Evolutionary conservation across 768 basidiomycete genomes (phyloP).

Genomic region (Psilocybe cubensis): DNA sequence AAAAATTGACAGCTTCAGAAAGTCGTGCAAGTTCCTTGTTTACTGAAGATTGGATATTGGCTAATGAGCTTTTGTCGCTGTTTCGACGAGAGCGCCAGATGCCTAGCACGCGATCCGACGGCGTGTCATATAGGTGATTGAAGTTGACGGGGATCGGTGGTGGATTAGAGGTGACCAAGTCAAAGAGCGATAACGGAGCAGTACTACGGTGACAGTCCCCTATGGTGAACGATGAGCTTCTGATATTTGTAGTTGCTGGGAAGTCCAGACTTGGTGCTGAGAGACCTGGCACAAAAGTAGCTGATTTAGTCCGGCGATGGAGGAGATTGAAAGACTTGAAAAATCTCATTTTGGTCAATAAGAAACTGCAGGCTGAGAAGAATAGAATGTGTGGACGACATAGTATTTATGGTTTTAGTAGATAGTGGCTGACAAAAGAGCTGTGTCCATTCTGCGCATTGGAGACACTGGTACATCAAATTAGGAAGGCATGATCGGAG

Average conservation of each 20-base stretch:
- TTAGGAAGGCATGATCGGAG: background rate
- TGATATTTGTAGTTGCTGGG: slow-evolving; percentile 15
- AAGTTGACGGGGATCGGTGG: slow-evolving; percentile 14
- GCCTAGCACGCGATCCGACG: slow-evolving; percentile 2
- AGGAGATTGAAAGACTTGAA: slow-evolving; percentile 48
- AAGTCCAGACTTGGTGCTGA: slow-evolving; percentile 11
- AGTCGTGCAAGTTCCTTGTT: slow-evolving; percentile 19
- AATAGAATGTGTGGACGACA: background rate
- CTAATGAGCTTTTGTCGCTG: slow-evolving; percentile 12
- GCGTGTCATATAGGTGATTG: slow-evolving; percentile 11
- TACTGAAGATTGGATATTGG: slow-evolving; percentile 9
- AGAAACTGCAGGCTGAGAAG: background rate
- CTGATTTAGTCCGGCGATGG: slow-evolving; percentile 52
- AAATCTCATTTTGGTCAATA: slow-evolving; percentile 40
- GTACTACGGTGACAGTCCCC: background rate
- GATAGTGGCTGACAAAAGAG: slow-evolving; percentile 16
- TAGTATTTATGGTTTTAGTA: background rate
- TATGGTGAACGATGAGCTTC: slow-evolving; percentile 1
- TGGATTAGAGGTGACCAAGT: slow-evolving; percentile 17
- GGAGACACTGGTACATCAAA: background rate
- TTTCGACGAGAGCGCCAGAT: slow-evolving; percentile 15
- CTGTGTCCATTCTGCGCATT: background rate
- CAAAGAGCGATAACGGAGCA: slow-evolving; percentile 14
- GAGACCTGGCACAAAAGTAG: slow-evolving; percentile 36
- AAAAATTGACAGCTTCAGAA: slow-evolving; percentile 20